Evolutionary conservation across 148 eudicot genomes (phyloP).

Genomic region (Nepenthes gracilis): DNA sequence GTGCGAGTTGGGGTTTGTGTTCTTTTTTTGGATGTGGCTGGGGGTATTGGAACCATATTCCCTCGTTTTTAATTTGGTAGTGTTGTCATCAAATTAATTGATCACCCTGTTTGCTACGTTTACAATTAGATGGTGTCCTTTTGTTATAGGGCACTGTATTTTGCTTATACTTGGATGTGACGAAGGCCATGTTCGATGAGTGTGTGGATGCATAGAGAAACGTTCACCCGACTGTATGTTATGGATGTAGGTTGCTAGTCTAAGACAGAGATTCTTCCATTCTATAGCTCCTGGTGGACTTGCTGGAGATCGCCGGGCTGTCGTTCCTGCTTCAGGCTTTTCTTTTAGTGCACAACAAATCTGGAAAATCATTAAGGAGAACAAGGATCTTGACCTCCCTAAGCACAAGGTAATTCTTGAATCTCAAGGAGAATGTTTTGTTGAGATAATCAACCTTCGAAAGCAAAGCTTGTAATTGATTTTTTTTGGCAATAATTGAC

Average conservation of each 20-base stretch:
- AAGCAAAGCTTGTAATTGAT: too few species aligned
- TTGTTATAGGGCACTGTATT: background rate
- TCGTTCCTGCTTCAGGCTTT: conserved; percentile 96
- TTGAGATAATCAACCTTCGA: too few species aligned
- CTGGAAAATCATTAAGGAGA: conserved; percentile 89
- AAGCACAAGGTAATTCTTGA: conserved; percentile 62
- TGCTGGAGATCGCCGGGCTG: conserved; percentile 97
- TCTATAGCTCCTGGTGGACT: conserved; percentile 99
- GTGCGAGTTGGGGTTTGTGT: too few species aligned
- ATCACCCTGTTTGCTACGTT: too few species aligned
- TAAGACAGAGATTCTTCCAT: conserved; percentile 76
- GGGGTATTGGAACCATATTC: too few species aligned
- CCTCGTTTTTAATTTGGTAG: too few species aligned
- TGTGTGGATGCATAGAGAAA: background rate
- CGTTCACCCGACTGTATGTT: background rate
- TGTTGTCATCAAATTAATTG: too few species aligned
- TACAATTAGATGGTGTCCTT: too few species aligned
- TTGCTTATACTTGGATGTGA: background rate
- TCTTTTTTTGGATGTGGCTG: too few species aligned
- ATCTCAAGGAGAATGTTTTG: background rate
- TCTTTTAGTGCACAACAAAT: conserved; percentile 95
- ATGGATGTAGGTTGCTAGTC: conserved; percentile 60
- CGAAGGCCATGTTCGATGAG: too few species aligned
- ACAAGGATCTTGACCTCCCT: conserved; percentile 91
- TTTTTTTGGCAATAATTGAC: too few species aligned